A percentile compares a stretch with the other conserved stretches of the same genome.
Evolutionary conservation across 805 yeast species (phyloP).

Genomic region (Hermanozyma aechmeae): DNA sequence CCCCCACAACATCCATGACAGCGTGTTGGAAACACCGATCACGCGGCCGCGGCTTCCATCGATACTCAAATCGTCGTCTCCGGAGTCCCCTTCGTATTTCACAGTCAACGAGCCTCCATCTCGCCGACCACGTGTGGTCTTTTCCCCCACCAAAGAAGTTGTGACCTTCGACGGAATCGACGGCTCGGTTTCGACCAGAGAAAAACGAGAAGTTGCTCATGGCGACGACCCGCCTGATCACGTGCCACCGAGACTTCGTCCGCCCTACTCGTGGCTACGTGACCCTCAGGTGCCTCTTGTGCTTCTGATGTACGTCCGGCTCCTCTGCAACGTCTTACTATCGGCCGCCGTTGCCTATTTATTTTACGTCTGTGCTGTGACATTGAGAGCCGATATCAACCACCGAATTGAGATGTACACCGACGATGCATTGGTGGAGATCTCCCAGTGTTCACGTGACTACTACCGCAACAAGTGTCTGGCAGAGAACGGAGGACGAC

Average conservation of each 20-base stretch:
- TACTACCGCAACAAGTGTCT: constrained; percentile 68
- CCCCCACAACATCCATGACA: too few relatives aligned
- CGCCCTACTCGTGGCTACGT: too few relatives aligned
- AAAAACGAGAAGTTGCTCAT: neutral
- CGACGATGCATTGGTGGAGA: constrained; percentile 51
- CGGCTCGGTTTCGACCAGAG: neutral
- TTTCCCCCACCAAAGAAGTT: constrained; percentile 7
- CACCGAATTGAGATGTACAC: constrained; percentile 58
- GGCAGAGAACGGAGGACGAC: constrained; percentile 27
- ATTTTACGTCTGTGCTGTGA: constrained; percentile 39
- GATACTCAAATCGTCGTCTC: too few relatives aligned
- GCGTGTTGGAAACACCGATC: too few relatives aligned
- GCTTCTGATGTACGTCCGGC: constrained; percentile 54
- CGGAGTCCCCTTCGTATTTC: too few relatives aligned
- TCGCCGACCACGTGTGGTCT: constrained; percentile 5
- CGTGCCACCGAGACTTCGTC: too few relatives aligned
- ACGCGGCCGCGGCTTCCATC: too few relatives aligned
- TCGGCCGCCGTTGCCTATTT: constrained; percentile 43
- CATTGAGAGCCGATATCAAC: constrained; percentile 62
- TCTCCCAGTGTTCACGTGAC: constrained; percentile 59
- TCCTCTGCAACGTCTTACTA: constrained; percentile 47
- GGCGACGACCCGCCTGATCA: too few relatives aligned
- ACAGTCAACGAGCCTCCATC: too few relatives aligned
- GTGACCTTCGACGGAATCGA: constrained; percentile 2
- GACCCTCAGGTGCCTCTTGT: constrained; percentile 49